Percentiles rank a stretch among this genome's conserved stretches.
phyloP scores from a whole-genome alignment of 768 basidiomycete genomes.

The Auricularia cornea region DNA sequence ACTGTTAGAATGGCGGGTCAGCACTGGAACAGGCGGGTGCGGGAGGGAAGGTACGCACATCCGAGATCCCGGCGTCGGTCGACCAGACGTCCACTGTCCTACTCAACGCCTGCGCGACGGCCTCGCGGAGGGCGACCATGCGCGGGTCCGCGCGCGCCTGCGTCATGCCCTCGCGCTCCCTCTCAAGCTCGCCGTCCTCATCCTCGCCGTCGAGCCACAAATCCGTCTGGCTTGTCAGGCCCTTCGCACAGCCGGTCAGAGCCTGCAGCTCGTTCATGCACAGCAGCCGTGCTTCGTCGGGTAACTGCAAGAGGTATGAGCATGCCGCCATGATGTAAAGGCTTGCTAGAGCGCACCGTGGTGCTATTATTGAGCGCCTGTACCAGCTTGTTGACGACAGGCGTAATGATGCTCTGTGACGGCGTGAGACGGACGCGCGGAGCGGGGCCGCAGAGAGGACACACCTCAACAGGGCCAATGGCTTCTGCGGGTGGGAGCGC shows the following conservation, averaged over 20 bases:
- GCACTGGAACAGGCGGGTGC: background rate
- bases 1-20: constrained; percentile 31
- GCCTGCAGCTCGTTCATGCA: constrained; percentile 71
- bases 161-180: constrained; percentile 47
- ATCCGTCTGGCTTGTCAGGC: constrained; percentile 72
- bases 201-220: constrained; percentile 48
- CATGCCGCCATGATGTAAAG: background rate
- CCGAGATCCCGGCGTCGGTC: constrained; percentile 63
- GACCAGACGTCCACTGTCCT: constrained; percentile 69
- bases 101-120: constrained; percentile 51
- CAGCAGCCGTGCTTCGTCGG: constrained; percentile 59
- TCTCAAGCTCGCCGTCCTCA: constrained; percentile 40
- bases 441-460: too few relatives aligned
- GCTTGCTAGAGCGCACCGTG: constrained; percentile 6
- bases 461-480: constrained; percentile 67
- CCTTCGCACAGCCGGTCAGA: constrained; percentile 78
- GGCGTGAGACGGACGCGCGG: background rate
- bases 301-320: constrained; percentile 37
- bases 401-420: constrained; percentile 59
- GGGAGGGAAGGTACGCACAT: constrained; percentile 42
- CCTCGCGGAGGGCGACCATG: constrained; percentile 56
- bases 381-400: constrained; percentile 63
- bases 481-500: constrained; percentile 74
- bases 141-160: constrained; percentile 55
- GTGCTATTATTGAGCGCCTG: constrained; percentile 48